Percentiles rank a stretch among this genome's conserved stretches.
Evolutionary conservation across 108 stramenopile species (phyloP).

Genomic region (Pseudonitzschia multiseries): DNA sequence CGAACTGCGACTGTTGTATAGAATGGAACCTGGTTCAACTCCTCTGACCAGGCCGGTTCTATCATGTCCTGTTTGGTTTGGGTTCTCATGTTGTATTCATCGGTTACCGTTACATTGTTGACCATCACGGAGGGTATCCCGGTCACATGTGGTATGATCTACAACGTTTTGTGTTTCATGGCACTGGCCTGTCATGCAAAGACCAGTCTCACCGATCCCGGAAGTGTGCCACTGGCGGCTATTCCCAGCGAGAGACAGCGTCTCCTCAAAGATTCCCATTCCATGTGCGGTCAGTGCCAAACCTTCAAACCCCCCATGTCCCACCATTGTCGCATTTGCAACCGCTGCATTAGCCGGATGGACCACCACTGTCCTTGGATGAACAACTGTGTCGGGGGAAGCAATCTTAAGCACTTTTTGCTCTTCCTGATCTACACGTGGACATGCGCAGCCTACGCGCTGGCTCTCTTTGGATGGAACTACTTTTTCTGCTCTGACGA

Average conservation of each 20-base stretch:
- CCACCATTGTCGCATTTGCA: slow-evolving; percentile 96
- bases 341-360: slow-evolving; percentile 91
- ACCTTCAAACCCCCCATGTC: slow-evolving; percentile 91
- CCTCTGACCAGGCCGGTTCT: slow-evolving; percentile 66
- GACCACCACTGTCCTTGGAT: slow-evolving; percentile 97
- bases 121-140: slow-evolving; percentile 60
- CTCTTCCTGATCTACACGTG: slow-evolving; percentile 92
- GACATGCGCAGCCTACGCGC: slow-evolving; percentile 72
- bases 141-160: slow-evolving; percentile 49
- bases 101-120: slow-evolving; percentile 62
- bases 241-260: slow-evolving; percentile 66
- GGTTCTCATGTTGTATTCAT: slow-evolving; percentile 62
- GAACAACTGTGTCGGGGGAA: slow-evolving; percentile 16
- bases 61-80: slow-evolving; percentile 67
- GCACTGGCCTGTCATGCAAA: slow-evolving; percentile 75
- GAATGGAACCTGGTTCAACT: slow-evolving; percentile 81
- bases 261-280: slow-evolving; percentile 48
- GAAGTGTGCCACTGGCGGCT: slow-evolving; percentile 80
- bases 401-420: slow-evolving; percentile 72
- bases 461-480: slow-evolving; percentile 79
- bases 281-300: slow-evolving; percentile 83
- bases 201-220: slow-evolving; percentile 88
- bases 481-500: slow-evolving; percentile 74
- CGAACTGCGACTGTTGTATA: slow-evolving; percentile 7
- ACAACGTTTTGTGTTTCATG: slow-evolving; percentile 54